Evolutionary conservation across 1,284 basidiomycete species (phyloP), one percentile per base, ranked within the genome.

Genomic region (Heterobasidion parviporum): DNA sequence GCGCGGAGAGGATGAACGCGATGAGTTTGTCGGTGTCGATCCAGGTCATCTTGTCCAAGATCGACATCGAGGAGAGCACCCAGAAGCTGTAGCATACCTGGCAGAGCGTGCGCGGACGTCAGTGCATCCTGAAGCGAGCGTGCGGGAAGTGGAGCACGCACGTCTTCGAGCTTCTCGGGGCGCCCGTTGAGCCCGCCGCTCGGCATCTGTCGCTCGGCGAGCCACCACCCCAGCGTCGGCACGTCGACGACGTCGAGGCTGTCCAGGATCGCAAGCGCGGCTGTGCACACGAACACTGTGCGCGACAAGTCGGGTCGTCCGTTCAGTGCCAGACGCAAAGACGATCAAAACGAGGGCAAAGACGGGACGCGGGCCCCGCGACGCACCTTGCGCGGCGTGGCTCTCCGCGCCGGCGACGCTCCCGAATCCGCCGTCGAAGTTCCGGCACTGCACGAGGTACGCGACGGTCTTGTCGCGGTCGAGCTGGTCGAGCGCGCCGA

Each of bases 41-140:
- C 94, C 96, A 99, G 9, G 82, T 74, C 16, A 95, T 69, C 64
- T 88, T 92, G 49, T 86, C 81, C 43, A 99, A 71, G 57, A 98
- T 95, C 16, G 92, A 85, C 52, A 99, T 71, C 0, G 91, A 78
- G 0, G 95, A 94, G 2, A 99, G 79, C 6, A 96, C 94, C 94
- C 95, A 99, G 77, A 94, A 96, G 64, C 90, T 94, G 72, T 99
- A 99, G 74, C 97, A 99, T 2, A 97, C 92, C 93, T 95, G 60
- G 6, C 34, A 46, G 26, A 26, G 26, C 26, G 26, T 26, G 26
- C 26, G 44, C 1, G 38, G 10, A n/a, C 16, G n/a, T 50, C 8
- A 50, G 38, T 12, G 15, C 2, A 2, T 9, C 14, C 2, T 15
- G 2, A 33, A 51, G 50, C 12, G 20, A 50, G n/a, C 14, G 26